These are phyloP conservation scores for Datura wrightii DNA, from an alignment of 257 asterid species.

Conservation along the genomic window DNA sequence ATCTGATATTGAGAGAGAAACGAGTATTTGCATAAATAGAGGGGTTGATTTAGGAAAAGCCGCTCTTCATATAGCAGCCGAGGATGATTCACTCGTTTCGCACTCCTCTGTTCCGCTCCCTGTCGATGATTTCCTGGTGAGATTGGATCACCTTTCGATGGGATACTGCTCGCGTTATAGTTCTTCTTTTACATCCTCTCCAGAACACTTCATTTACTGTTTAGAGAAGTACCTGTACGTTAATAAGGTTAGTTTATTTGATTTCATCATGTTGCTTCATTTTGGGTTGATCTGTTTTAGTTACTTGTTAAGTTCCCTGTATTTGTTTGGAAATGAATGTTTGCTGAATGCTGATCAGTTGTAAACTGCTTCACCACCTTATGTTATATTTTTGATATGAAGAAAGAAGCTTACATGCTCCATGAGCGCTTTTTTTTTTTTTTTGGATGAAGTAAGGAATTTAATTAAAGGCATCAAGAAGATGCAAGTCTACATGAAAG, in stretches of 20 bases:
- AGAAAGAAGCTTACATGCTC: not conserved
- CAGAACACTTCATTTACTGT: constrained; percentile 63
- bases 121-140: constrained; percentile 68
- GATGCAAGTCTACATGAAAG: too few species aligned
- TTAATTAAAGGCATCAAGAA: too few species aligned
- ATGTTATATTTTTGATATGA: not conserved
- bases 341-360: not conserved
- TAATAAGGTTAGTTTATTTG: constrained; percentile 57
- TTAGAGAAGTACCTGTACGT: constrained; percentile 68
- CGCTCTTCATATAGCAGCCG: constrained; percentile 84
- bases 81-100: constrained; percentile 79
- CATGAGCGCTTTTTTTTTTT: not conserved
- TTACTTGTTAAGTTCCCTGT: not conserved
- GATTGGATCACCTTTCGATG: constrained; percentile 76
- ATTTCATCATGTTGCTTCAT: constrained; percentile 10
- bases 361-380: not conserved
- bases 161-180: constrained; percentile 70
- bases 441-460: too few species aligned
- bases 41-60: constrained; percentile 68
- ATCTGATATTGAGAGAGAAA: constrained; percentile 66
- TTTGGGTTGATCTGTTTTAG: not conserved
- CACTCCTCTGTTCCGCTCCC: constrained; percentile 93
- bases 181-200: constrained; percentile 65
- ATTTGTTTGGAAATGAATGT: not conserved
- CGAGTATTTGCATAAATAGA: constrained; percentile 66